Conservation (phyloP, 768 basidiomycete species). For the Lactarius sanguifluus region DNA sequence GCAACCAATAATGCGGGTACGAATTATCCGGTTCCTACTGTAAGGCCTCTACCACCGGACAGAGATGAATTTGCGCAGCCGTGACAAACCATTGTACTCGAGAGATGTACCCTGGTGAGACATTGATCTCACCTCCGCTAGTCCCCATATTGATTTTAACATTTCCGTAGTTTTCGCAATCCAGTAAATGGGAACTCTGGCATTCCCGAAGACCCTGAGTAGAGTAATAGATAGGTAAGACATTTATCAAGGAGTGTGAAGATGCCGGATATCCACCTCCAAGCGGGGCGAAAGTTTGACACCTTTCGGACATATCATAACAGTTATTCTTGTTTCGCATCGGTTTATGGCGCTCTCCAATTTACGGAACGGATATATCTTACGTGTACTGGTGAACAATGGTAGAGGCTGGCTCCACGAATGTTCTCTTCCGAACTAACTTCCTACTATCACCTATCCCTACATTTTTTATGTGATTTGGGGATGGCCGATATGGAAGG, state of each 20-base stretch:
- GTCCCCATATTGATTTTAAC: not conserved
- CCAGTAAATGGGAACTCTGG: not conserved
- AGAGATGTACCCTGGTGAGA: not conserved
- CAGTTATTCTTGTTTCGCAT: not conserved
- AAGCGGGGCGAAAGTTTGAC: not conserved
- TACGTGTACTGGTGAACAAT: not conserved
- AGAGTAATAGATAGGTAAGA: not conserved
- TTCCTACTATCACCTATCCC: not conserved
- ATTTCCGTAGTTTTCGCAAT: not conserved
- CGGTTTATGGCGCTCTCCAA: not conserved
- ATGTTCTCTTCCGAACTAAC: not conserved
- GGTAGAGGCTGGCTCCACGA: not conserved
- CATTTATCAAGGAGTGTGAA: not conserved
- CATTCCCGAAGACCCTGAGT: not conserved
- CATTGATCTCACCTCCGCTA: not conserved
- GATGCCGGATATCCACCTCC: not conserved
- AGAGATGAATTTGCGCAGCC: not conserved
- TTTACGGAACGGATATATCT: not conserved
- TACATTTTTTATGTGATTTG: constrained; percentile 3
- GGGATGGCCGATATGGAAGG: not conserved
- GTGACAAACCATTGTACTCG: not conserved
- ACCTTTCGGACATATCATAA: not conserved
- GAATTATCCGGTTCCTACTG: not conserved
- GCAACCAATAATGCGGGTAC: not conserved
- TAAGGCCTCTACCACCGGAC: not conserved